Conservation (phyloP, 192 early-diverging fungal genomes). For the Coemansia pectinata region DNA sequence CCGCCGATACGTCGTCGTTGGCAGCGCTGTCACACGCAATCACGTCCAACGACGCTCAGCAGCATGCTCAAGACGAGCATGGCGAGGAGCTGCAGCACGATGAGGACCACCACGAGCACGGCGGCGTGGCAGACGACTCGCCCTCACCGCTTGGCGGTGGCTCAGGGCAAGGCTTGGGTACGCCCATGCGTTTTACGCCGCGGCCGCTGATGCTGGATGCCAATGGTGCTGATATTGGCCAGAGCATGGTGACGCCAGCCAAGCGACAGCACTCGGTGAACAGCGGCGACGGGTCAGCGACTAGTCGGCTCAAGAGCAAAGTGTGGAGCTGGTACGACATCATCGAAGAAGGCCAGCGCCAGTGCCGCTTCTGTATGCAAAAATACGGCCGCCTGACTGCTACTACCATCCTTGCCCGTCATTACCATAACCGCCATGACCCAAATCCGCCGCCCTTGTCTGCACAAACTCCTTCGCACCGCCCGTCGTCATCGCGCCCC, state of each 20-base stretch:
- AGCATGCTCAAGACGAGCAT: slow-evolving; percentile 6
- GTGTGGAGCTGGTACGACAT: slow-evolving; percentile 56
- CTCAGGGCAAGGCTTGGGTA: neutral
- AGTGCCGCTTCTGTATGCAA: slow-evolving; percentile 50
- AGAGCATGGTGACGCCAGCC: slow-evolving; percentile 22
- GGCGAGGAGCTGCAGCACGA: neutral
- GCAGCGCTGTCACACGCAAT: slow-evolving; percentile 41
- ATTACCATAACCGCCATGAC: slow-evolving; percentile 52
- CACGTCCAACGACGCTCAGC: slow-evolving; percentile 23
- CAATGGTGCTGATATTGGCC: neutral
- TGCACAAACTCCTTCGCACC: slow-evolving; percentile 22
- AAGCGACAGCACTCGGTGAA: slow-evolving; percentile 29
- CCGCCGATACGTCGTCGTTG: slow-evolving; percentile 33
- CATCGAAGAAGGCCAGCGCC: slow-evolving; percentile 41
- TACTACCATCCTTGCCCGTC: slow-evolving; percentile 51
- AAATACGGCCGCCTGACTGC: slow-evolving; percentile 52
- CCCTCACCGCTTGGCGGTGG: slow-evolving; percentile 2
- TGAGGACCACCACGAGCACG: slow-evolving; percentile 12
- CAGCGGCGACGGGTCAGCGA: slow-evolving; percentile 18
- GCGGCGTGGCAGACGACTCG: slow-evolving; percentile 10
- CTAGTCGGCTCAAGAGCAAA: slow-evolving; percentile 50
- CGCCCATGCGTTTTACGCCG: slow-evolving; percentile 22
- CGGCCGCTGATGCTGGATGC: slow-evolving; percentile 18
- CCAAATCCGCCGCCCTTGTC: slow-evolving; percentile 18
- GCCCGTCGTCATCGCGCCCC: neutral